Conservation (phyloP, 2,329 filamentous ascomycete genomes). For the Botrytis aclada region DNA sequence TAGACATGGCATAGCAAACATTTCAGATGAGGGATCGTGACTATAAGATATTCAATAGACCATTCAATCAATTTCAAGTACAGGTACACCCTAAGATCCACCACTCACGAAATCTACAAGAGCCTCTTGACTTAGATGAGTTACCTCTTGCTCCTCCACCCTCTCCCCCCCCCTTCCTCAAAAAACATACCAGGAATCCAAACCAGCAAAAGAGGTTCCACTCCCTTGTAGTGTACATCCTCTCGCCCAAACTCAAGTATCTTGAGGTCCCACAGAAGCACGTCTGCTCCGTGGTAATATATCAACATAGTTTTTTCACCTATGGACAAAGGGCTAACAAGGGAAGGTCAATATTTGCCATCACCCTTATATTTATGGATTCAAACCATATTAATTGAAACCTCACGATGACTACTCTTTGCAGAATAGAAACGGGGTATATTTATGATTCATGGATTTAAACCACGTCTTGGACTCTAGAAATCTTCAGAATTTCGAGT, state of each 20-base stretch:
- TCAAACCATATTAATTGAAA: neutral
- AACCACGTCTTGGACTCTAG: neutral
- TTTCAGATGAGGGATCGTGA: too few relatives aligned
- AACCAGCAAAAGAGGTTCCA: neutral
- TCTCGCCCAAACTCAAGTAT: neutral
- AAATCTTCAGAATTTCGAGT: neutral
- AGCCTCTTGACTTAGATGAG: neutral
- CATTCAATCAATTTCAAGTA: neutral
- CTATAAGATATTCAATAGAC: too few relatives aligned
- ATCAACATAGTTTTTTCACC: neutral
- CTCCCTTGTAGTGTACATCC: neutral
- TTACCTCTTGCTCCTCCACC: neutral
- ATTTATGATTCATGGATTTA: neutral
- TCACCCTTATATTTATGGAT: neutral
- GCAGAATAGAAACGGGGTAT: neutral
- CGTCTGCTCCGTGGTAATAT: neutral
- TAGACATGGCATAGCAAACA: too few relatives aligned
- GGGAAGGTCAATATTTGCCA: neutral
- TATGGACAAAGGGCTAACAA: neutral
- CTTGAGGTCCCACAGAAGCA: neutral
- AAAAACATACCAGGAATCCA: neutral
- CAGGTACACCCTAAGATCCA: accelerated
- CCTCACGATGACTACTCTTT: neutral
- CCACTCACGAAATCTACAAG: too few relatives aligned
- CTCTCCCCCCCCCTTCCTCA: neutral